A percentile compares a stretch with the other conserved stretches of the same genome.
These are phyloP conservation scores for Tulasnella sp. DNA, from an alignment of 768 basidiomycete species.

Conservation along the genomic window DNA sequence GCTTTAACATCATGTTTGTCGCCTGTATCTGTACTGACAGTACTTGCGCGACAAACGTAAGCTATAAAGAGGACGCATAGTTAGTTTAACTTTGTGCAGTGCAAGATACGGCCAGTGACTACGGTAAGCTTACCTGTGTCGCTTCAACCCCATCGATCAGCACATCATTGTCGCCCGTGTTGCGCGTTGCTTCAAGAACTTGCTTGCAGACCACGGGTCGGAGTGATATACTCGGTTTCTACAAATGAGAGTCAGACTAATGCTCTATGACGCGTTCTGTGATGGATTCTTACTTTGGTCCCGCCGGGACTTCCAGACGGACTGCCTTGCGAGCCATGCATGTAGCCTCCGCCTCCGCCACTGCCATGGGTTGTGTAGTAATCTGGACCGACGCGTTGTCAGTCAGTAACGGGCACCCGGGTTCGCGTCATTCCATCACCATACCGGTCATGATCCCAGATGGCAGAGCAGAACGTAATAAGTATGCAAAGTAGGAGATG, in stretches of 20 bases:
- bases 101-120: not conserved
- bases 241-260: not conserved
- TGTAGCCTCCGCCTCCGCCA: constrained; percentile 7
- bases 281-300: not conserved
- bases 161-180: constrained; percentile 78
- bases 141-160: constrained; percentile 68
- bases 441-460: too few species aligned
- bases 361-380: not conserved
- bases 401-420: not conserved
- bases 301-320: constrained; percentile 8
- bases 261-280: not conserved
- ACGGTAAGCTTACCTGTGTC: constrained; percentile 63
- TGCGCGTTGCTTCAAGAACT: constrained; percentile 59
- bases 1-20: constrained; percentile 67
- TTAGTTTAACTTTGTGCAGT: not conserved
- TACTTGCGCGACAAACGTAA: constrained; percentile 67
- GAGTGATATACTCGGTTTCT: constrained; percentile 33
- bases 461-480: too few species aligned
- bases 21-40: constrained; percentile 54
- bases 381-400: constrained; percentile 6
- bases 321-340: constrained; percentile 6
- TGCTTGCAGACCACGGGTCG: constrained; percentile 74
- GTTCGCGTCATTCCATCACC: too few species aligned
- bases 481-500: too few species aligned
- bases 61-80: constrained; percentile 33